Percentiles rank a stretch among this genome's conserved stretches.
Evolutionary conservation across 352 stramenopile species (phyloP).

Genomic region (Pythium diclinum): DNA sequence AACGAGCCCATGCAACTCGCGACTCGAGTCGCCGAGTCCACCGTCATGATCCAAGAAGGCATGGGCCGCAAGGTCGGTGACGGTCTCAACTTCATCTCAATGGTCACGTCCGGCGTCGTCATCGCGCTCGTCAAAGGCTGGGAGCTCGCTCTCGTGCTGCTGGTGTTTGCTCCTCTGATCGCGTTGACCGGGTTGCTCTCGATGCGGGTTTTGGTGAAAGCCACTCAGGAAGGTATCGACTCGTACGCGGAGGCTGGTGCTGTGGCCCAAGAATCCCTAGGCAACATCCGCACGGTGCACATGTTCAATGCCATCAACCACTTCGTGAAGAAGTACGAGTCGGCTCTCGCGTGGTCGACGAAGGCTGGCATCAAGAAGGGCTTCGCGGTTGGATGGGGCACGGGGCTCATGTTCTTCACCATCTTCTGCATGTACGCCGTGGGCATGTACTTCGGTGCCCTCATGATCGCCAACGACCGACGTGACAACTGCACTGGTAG

Average conservation of each 20-base stretch:
- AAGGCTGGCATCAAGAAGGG: slow-evolving; percentile 34
- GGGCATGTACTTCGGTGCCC: slow-evolving; percentile 49
- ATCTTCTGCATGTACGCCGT: slow-evolving; percentile 44
- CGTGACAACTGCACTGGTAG: too few species aligned
- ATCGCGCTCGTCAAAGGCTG: slow-evolving; percentile 44
- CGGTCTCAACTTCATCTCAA: slow-evolving; percentile 34
- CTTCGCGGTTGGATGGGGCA: slow-evolving; percentile 30
- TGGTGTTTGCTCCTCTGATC: slow-evolving; percentile 39
- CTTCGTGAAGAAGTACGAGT: slow-evolving; percentile 40
- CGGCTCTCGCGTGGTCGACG: too few species aligned
- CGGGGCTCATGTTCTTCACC: slow-evolving; percentile 38
- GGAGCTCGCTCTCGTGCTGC: slow-evolving; percentile 43
- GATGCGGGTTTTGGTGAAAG: too few species aligned
- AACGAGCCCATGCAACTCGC: slow-evolving; percentile 32
- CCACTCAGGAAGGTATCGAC: slow-evolving; percentile 28
- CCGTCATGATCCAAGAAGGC: slow-evolving; percentile 34
- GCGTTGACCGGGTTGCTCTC: slow-evolving; percentile 28
- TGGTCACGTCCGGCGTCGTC: slow-evolving; percentile 39
- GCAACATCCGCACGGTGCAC: slow-evolving; percentile 43
- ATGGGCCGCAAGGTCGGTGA: slow-evolving; percentile 39
- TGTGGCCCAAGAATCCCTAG: slow-evolving; percentile 36
- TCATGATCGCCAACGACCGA: slow-evolving; percentile 32
- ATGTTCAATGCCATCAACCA: slow-evolving; percentile 37
- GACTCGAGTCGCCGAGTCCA: slow-evolving; percentile 33
- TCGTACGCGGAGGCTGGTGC: slow-evolving; percentile 36